A percentile compares a stretch with the other conserved stretches of the same genome.
phyloP scores from a whole-genome alignment of 2,329 filamentous ascomycete genomes.

The Microsporum canis region DNA sequence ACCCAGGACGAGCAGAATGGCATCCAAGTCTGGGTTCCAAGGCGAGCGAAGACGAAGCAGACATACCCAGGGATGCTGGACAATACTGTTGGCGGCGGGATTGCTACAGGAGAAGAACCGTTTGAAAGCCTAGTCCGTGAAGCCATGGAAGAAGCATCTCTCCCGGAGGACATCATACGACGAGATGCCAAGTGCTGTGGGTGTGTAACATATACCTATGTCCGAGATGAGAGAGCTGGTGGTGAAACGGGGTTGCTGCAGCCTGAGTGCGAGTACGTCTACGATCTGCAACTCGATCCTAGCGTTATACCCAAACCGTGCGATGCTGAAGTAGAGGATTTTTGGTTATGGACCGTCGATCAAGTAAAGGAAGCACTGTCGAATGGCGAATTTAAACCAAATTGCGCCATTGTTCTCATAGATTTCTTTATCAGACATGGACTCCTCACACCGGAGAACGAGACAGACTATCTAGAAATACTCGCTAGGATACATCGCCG shows the following conservation, averaged over 20 bases:
- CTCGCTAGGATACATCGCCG: constrained; percentile 61
- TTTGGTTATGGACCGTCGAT: constrained; percentile 65
- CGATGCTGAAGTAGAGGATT: constrained; percentile 81
- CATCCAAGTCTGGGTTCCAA: constrained; percentile 74
- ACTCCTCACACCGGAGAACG: constrained; percentile 65
- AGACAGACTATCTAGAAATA: constrained; percentile 68
- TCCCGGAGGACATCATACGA: constrained; percentile 60
- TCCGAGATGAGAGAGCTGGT: constrained; percentile 62
- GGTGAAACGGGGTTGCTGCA: constrained; percentile 75
- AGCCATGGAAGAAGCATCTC: constrained; percentile 74
- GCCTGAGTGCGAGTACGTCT: constrained; percentile 85
- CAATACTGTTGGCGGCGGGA: constrained; percentile 81
- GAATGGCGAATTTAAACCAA: constrained; percentile 76
- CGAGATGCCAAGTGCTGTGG: constrained; percentile 49
- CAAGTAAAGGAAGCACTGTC: constrained; percentile 60
- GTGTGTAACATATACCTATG: constrained; percentile 72
- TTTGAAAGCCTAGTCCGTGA: constrained; percentile 78
- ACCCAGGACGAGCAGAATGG: constrained; percentile 44
- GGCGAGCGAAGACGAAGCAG: constrained; percentile 62
- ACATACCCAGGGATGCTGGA: constrained; percentile 90
- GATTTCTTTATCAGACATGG: constrained; percentile 87
- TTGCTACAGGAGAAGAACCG: constrained; percentile 67
- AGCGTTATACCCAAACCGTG: constrained; percentile 61
- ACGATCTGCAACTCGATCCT: constrained; percentile 66
- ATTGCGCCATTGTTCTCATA: constrained; percentile 71